Percentiles rank a stretch among this genome's conserved stretches.
phyloP scores from a whole-genome alignment of 352 stramenopile genomes.

The Stephanocyclus meneghinianus region DNA sequence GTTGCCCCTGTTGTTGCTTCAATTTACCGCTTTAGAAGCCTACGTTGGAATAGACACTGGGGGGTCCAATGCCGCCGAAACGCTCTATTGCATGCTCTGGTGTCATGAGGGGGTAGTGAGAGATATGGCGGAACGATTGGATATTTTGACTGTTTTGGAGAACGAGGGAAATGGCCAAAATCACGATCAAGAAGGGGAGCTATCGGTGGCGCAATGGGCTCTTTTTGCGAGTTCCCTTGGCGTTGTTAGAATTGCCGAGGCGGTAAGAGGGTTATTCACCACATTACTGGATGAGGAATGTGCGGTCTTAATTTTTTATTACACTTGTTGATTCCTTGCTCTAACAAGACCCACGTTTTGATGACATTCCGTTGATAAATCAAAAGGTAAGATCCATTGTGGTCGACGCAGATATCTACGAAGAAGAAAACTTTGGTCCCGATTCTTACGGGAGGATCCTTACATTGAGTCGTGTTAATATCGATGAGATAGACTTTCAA shows the following conservation, averaged over 20 bases:
- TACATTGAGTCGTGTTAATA: constrained; percentile 3
- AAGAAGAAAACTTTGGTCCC: constrained; percentile 92
- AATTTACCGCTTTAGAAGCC: constrained; percentile 42
- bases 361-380: too few species aligned
- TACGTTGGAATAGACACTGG: constrained; percentile 52
- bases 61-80: constrained; percentile 86
- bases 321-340: too few species aligned
- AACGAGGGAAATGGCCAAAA: neutral
- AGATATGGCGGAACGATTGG: constrained; percentile 62
- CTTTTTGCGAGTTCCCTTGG: constrained; percentile 83
- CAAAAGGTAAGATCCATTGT: constrained; percentile 77
- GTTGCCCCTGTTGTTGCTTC: constrained; percentile 31
- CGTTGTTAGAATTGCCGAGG: constrained; percentile 83
- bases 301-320: too few species aligned
- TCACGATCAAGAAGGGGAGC: neutral
- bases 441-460: constrained; percentile 30
- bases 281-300: too few species aligned
- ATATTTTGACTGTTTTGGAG: neutral
- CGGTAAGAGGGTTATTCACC: constrained; percentile 52
- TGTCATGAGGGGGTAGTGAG: constrained; percentile 83
- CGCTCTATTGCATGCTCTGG: constrained; percentile 87
- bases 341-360: too few species aligned
- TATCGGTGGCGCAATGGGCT: constrained; percentile 57
- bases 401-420: constrained; percentile 92
- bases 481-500: neutral